phyloP scores from a whole-genome alignment of 2,329 filamentous ascomycete species.

The Basipetospora chlamydospora region DNA sequence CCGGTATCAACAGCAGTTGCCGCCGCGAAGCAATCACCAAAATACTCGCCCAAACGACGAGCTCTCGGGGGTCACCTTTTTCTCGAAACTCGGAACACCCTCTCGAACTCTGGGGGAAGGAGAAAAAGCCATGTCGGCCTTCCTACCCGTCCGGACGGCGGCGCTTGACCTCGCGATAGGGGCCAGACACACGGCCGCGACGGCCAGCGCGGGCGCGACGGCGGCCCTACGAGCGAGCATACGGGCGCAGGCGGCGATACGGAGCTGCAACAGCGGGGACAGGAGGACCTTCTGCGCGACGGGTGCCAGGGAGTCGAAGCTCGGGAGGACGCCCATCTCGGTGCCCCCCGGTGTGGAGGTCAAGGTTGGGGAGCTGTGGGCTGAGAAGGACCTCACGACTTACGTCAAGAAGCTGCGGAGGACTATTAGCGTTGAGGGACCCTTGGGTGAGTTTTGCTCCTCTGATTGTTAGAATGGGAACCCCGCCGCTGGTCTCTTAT shows the following conservation, averaged over 20 bases:
- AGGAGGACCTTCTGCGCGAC: conserved; percentile 52
- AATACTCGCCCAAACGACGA: no score
- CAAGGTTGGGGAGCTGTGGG: conserved; percentile 46
- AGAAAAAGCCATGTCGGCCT: conserved; percentile 3
- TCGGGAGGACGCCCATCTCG: conserved; percentile 67
- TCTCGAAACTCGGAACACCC: no score
- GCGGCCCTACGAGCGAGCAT: no score
- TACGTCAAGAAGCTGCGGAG: conserved; percentile 48
- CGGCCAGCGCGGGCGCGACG: not conserved
- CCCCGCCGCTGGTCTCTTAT: no score
- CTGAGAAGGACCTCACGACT: conserved; percentile 39
- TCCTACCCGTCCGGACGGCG: conserved; percentile 4
- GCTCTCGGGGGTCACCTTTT: no score
- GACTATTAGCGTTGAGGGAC: conserved; percentile 64
- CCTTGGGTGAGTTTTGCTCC: conserved; percentile 44
- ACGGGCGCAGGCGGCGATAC: no score
- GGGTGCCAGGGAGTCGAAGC: conserved; percentile 55
- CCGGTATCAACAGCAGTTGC: no score
- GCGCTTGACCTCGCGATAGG: not conserved
- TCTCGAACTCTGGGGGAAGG: no score
- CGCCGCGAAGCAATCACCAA: no score
- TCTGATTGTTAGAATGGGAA: not conserved
- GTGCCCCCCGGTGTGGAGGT: conserved; percentile 76
- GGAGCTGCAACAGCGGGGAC: no score
- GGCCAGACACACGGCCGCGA: not conserved